Evolutionary conservation across 2,329 filamentous ascomycete genomes (phyloP), one percentile per base, ranked within the genome.

Genomic region (Biscogniauxia sp.): DNA sequence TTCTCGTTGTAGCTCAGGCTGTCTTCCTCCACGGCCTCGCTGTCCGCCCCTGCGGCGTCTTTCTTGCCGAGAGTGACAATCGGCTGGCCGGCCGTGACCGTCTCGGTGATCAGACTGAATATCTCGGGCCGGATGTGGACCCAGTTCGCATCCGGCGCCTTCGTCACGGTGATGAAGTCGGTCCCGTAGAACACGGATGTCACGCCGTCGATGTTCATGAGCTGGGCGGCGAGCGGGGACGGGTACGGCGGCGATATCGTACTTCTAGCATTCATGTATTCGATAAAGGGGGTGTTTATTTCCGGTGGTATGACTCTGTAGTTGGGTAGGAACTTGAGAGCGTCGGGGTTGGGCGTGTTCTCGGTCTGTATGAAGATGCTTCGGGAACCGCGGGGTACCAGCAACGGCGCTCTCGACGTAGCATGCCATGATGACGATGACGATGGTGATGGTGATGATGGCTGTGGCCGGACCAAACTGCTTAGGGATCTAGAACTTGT

Each of bases 301-400:
- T 80, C 81, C 66, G 89, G 82, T 20, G 95, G 94, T 1, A 99
- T 84, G 56, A 99, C 87, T 49, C 85, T 86, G 76, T 92, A 88
- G 78, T 97, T 97, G 1, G 95, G 95, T 49, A 96, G 85, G 79
- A 99, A 99, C 79, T 99, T 99, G 72, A 98, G 84, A 37, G 93
- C 93, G 79, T 98, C 93, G n/a, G 88, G 83, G 77, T 99, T 99
- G 25, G 95, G 95, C 1, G 95, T 99, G 66, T 84, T 86, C 74
- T 98, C 94, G 5, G 94, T 98, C 79, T 99, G 95, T 73, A 99
- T 99, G 81, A 98, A 99, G 76, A 99, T 96, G 23, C 88, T 93
- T 66, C 94, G 88, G 61, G 74, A 75, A 55, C 78, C 78, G 57
- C 71, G 71, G 28, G 74, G 70, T 55, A 70, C 66, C 51, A 69